These are phyloP conservation scores for Amanita polypyramis DNA, from an alignment of 768 basidiomycete genomes.

Conservation along the genomic window DNA sequence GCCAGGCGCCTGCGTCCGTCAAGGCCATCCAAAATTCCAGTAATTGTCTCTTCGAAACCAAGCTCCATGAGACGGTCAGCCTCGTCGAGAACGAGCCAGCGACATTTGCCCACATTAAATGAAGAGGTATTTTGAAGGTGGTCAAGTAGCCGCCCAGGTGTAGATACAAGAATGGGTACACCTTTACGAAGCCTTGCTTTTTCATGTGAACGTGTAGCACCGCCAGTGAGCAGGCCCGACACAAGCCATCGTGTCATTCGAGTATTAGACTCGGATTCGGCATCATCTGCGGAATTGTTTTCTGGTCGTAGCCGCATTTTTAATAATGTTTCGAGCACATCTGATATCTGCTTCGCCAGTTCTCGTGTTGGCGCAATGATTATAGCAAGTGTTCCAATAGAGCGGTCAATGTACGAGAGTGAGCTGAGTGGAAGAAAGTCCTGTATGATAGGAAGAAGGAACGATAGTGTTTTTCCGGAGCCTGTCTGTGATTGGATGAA, in stretches of 20 bases:
- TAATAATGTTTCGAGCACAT: slow-evolving; percentile 80
- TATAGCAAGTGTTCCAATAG: slow-evolving; percentile 89
- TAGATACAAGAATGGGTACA: slow-evolving; percentile 88
- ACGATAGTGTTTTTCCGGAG: slow-evolving; percentile 92
- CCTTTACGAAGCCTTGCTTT: slow-evolving; percentile 94
- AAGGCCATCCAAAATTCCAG: slow-evolving; percentile 77
- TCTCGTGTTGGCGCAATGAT: slow-evolving; percentile 95
- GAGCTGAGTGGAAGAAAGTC: slow-evolving; percentile 86
- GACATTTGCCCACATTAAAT: slow-evolving; percentile 86
- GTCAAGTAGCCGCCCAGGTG: slow-evolving; percentile 90
- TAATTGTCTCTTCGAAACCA: slow-evolving; percentile 93
- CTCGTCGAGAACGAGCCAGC: slow-evolving; percentile 95
- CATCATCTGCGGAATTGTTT: slow-evolving; percentile 41
- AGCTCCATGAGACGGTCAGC: slow-evolving; percentile 97
- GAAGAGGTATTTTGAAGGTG: slow-evolving; percentile 93
- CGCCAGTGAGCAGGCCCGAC: slow-evolving; percentile 86
- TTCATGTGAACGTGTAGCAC: slow-evolving; percentile 90
- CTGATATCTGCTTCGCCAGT: slow-evolving; percentile 92
- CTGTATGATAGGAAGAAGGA: slow-evolving; percentile 89
- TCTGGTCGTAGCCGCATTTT: slow-evolving; percentile 60
- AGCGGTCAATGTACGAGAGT: slow-evolving; percentile 88
- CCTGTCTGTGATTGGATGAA: slow-evolving; percentile 97
- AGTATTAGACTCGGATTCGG: slow-evolving; percentile 21
- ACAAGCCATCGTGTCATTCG: slow-evolving; percentile 85
- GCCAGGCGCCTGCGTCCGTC: slow-evolving; percentile 78